These are phyloP conservation scores for Encephalitozoon intestinalis DNA, from an alignment of 371 early-diverging fungal genomes.

Conservation along the genomic window DNA sequence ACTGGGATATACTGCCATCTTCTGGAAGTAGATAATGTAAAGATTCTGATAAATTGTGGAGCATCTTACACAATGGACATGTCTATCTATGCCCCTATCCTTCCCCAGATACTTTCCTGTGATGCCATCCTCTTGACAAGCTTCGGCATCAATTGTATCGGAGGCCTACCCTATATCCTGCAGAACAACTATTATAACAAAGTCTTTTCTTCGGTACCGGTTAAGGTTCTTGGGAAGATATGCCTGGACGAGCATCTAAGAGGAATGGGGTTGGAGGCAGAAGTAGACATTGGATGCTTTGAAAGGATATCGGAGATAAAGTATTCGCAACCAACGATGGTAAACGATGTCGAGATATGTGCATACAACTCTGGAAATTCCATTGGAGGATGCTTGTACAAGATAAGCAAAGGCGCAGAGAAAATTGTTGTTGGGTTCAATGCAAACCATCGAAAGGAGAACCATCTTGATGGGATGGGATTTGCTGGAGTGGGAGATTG, in stretches of 20 bases:
- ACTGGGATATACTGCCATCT: slow-evolving; percentile 45
- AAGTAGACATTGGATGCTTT: slow-evolving; percentile 64
- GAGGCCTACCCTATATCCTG: slow-evolving; percentile 75
- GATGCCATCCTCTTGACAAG: slow-evolving; percentile 84
- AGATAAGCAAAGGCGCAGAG: slow-evolving; percentile 79
- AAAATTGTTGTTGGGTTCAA: slow-evolving; percentile 85
- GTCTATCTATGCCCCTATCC: slow-evolving; percentile 31
- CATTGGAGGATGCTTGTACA: slow-evolving; percentile 90
- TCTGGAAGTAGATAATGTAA: slow-evolving; percentile 50
- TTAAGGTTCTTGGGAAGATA: slow-evolving; percentile 74
- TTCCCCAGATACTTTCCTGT: slow-evolving; percentile 62
- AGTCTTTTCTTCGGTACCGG: slow-evolving; percentile 80
- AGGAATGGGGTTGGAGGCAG: slow-evolving; percentile 64
- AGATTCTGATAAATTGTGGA: slow-evolving; percentile 60
- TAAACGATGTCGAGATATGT: slow-evolving; percentile 75
- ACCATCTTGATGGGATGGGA: slow-evolving; percentile 65
- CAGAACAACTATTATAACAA: slow-evolving; percentile 74
- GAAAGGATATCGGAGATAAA: slow-evolving; percentile 71
- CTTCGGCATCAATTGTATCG: slow-evolving; percentile 73
- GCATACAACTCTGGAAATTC: slow-evolving; percentile 87
- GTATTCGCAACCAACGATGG: slow-evolving; percentile 78
- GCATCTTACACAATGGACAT: slow-evolving; percentile 36
- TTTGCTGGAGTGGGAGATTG: slow-evolving; percentile 69
- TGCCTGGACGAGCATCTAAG: slow-evolving; percentile 67
- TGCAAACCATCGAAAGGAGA: slow-evolving; percentile 83